Percentiles rank a stretch among this genome's conserved stretches.
phyloP scores from a whole-genome alignment of 345 rosid genomes.

The Aegle marmelos region DNA sequence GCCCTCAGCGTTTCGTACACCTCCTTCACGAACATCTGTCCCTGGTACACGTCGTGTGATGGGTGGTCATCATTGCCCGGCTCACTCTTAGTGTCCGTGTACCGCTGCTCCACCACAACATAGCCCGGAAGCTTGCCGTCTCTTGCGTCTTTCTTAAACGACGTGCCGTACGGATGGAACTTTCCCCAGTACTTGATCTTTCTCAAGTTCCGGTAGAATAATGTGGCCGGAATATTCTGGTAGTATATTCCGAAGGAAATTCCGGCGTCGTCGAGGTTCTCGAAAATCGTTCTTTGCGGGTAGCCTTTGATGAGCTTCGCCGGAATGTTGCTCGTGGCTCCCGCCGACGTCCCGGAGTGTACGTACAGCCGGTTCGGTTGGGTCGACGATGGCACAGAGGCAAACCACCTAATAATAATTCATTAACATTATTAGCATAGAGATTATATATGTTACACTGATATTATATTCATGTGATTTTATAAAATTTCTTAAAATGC shows the following conservation, averaged over 20 bases:
- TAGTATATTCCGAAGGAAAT: conserved; percentile 72
- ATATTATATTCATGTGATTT: too few relatives aligned
- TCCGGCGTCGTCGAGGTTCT: conserved; percentile 51
- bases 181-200: conserved; percentile 56
- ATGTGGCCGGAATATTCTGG: conserved; percentile 82
- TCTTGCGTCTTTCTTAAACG: conserved; percentile 52
- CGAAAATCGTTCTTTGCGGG: conserved; percentile 80
- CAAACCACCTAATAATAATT: conserved; percentile 60
- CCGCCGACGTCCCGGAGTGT: conserved; percentile 71
- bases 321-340: conserved; percentile 85
- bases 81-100: conserved; percentile 43
- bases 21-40: conserved; percentile 82
- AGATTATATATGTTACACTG: background rate
- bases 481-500: too few relatives aligned
- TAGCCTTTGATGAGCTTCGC: conserved; percentile 55
- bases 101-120: conserved; percentile 82
- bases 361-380: conserved; percentile 85
- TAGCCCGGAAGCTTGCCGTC: conserved; percentile 69
- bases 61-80: conserved; percentile 92
- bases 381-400: conserved; percentile 81
- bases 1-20: conserved; percentile 85
- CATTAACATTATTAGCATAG: background rate
- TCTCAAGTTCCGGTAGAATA: conserved; percentile 67
- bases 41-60: conserved; percentile 86
- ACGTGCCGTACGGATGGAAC: conserved; percentile 46